Percentiles rank a stretch among this genome's conserved stretches.
Evolutionary conservation across 371 early-diverging fungal genomes (phyloP).

Genomic region (Blakeslea trispora): DNA sequence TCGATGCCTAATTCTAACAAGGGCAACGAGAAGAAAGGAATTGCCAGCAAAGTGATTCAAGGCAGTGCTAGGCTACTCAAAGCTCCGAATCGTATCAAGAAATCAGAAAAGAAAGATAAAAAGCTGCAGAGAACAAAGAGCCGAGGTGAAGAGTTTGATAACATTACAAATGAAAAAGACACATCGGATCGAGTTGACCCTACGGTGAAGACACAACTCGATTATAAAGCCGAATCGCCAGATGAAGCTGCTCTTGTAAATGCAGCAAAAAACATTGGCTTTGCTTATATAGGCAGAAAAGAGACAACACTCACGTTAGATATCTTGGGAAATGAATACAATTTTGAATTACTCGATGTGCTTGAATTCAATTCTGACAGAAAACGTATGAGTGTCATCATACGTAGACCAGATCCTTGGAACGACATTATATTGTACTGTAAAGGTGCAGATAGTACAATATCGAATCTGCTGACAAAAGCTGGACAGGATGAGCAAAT

Average conservation of each 20-base stretch:
- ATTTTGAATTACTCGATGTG: constrained; percentile 75
- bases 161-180: constrained; percentile 25
- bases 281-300: constrained; percentile 66
- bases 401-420: constrained; percentile 74
- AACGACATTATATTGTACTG: constrained; percentile 83
- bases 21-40: background rate
- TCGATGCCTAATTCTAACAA: background rate
- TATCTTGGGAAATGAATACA: constrained; percentile 64
- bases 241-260: constrained; percentile 88
- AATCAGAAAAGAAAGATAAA: background rate
- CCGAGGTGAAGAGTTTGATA: constrained; percentile 22
- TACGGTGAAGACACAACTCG: constrained; percentile 35
- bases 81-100: constrained; percentile 11
- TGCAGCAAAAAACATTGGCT: constrained; percentile 87
- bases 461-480: constrained; percentile 69
- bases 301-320: constrained; percentile 54
- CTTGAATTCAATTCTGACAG: constrained; percentile 92
- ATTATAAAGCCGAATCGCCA: constrained; percentile 76
- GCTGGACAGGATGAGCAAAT: constrained; percentile 42
- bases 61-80: constrained; percentile 7
- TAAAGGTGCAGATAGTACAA: constrained; percentile 98
- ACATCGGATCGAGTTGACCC: constrained; percentile 33
- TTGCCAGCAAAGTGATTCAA: constrained; percentile 2
- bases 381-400: constrained; percentile 94
- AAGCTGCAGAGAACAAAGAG: constrained; percentile 1